phyloP scores from a whole-genome alignment of 257 asterid species.

The Nicotiana paniculata region DNA sequence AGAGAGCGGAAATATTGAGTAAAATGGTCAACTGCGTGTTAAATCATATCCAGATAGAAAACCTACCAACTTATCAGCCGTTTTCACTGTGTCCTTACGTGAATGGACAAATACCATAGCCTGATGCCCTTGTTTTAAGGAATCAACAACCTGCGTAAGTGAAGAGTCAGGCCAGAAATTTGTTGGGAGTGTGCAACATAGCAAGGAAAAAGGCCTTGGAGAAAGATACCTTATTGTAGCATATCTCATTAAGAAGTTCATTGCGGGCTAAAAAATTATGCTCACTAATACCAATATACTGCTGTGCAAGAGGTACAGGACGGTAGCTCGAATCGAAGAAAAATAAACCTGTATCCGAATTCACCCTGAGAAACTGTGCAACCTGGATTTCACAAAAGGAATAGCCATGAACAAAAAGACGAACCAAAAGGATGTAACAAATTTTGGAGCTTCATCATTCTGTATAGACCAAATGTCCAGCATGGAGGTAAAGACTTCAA shows the following conservation, averaged over 20 bases:
- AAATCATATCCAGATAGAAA: slow-evolving; percentile 3
- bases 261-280: slow-evolving; percentile 72
- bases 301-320: slow-evolving; percentile 98
- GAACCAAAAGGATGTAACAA: slow-evolving; percentile 9
- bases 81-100: slow-evolving; percentile 93
- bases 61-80: slow-evolving; percentile 88
- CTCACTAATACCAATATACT: slow-evolving; percentile 86
- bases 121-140: slow-evolving; percentile 84
- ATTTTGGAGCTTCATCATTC: slow-evolving; percentile 5
- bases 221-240: slow-evolving; percentile 70
- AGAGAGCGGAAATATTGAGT: background rate
- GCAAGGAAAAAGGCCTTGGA: background rate
- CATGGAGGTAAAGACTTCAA: background rate
- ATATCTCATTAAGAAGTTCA: slow-evolving; percentile 75
- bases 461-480: background rate
- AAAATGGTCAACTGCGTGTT: background rate
- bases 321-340: slow-evolving; percentile 95
- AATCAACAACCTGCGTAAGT: slow-evolving; percentile 63
- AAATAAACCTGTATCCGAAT: slow-evolving; percentile 83
- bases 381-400: slow-evolving; percentile 48
- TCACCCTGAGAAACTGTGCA: slow-evolving; percentile 94
- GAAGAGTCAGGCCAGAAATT: slow-evolving; percentile 8
- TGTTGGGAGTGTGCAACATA: background rate
- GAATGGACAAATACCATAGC: slow-evolving; percentile 99
- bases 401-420: slow-evolving; percentile 4